These are phyloP conservation scores for Pythium insidiosum DNA, from an alignment of 352 stramenopile species.

Conservation along the genomic window DNA sequence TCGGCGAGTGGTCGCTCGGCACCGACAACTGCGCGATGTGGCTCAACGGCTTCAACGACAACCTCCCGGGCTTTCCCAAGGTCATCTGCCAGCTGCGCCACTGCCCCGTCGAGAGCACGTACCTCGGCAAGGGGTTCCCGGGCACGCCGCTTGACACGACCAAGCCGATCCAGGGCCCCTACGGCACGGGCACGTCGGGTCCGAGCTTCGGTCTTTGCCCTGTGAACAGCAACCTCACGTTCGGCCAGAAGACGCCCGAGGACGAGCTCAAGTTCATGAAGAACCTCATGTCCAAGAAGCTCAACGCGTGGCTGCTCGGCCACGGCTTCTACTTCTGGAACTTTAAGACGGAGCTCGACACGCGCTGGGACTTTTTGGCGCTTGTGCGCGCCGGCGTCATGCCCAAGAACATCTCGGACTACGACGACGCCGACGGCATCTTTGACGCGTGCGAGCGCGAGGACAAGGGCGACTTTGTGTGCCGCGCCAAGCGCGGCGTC, in stretches of 20 bases:
- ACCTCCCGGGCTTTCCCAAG: slow-evolving; percentile 90
- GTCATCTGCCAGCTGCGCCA: slow-evolving; percentile 84
- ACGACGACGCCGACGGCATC: slow-evolving; percentile 41
- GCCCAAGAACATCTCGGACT: slow-evolving; percentile 68
- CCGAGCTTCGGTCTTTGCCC: slow-evolving; percentile 86
- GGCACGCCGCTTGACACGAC: slow-evolving; percentile 82
- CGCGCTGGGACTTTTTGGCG: slow-evolving; percentile 87
- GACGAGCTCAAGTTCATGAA: slow-evolving; percentile 75
- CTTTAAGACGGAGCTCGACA: slow-evolving; percentile 90
- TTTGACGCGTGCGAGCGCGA: slow-evolving; percentile 57
- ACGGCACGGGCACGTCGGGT: slow-evolving; percentile 73
- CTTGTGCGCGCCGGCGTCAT: slow-evolving; percentile 50
- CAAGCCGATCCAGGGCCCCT: slow-evolving; percentile 83
- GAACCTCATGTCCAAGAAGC: slow-evolving; percentile 88
- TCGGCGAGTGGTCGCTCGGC: slow-evolving; percentile 92
- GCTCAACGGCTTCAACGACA: slow-evolving; percentile 85
- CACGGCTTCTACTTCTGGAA: slow-evolving; percentile 97
- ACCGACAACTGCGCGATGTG: slow-evolving; percentile 83
- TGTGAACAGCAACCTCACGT: slow-evolving; percentile 75
- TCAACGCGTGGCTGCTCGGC: slow-evolving; percentile 85
- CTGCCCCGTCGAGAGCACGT: slow-evolving; percentile 78
- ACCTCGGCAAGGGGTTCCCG: slow-evolving; percentile 85
- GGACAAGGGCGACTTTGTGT: slow-evolving; percentile 70
- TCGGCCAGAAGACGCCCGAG: slow-evolving; percentile 43
- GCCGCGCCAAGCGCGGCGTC: slow-evolving; percentile 59